Evolutionary conservation across 2,329 filamentous ascomycete species (phyloP).

Genomic region (Macrophomina tecta): DNA sequence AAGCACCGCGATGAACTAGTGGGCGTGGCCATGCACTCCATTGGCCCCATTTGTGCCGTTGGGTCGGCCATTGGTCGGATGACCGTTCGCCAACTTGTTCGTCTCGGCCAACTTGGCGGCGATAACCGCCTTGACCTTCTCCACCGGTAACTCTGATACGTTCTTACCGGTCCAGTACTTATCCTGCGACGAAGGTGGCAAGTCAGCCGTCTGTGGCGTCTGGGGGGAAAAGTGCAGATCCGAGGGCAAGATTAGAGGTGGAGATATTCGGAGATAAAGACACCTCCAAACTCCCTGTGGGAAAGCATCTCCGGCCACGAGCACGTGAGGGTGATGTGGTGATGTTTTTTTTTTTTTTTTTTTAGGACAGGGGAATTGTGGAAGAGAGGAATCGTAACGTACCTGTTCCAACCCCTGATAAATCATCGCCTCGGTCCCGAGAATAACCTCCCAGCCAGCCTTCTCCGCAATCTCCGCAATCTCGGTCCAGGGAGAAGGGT

Average conservation of each 20-base stretch:
- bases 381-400: conserved; percentile 26
- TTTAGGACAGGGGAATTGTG: background rate
- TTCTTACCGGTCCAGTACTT: conserved; percentile 68
- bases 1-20: background rate
- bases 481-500: conserved; percentile 72
- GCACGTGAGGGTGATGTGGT: background rate
- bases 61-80: conserved; percentile 7
- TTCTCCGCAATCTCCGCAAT: conserved; percentile 66
- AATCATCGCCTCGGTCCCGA: conserved; percentile 78
- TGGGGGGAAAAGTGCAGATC: conserved; percentile 27
- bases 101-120: conserved; percentile 35
- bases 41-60: conserved; percentile 13
- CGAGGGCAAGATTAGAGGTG: background rate
- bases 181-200: conserved; percentile 36
- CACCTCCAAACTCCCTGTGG: background rate
- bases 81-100: conserved; percentile 16
- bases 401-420: conserved; percentile 77
- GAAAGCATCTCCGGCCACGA: background rate
- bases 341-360: background rate
- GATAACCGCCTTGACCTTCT: conserved; percentile 63
- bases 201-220: conserved; percentile 21
- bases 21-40: conserved; percentile 11
- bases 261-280: background rate
- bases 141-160: conserved; percentile 64
- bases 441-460: conserved; percentile 73